Conservation (phyloP, 1,139 yeast species). For the Taphrina deformans region DNA sequence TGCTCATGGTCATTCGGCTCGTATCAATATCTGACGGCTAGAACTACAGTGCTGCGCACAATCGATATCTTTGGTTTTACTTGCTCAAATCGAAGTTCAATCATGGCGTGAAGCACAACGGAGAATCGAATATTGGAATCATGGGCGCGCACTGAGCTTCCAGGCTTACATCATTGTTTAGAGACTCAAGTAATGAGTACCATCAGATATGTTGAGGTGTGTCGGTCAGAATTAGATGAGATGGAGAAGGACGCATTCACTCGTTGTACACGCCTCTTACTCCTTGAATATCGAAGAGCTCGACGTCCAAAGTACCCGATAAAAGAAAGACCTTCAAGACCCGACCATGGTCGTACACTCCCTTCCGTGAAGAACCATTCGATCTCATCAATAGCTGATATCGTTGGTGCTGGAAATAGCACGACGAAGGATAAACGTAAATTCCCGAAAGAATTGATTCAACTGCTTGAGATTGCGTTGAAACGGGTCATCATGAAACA, state of each 20-base stretch:
- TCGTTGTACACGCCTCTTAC: not conserved
- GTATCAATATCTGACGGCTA: too few relatives aligned
- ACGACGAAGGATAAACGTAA: slow-evolving; percentile 23
- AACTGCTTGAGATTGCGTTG: slow-evolving; percentile 12
- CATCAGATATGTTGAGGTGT: not conserved
- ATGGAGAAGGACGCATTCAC: not conserved
- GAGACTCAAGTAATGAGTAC: too few relatives aligned
- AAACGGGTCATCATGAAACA: slow-evolving; percentile 33
- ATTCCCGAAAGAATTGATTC: slow-evolving; percentile 34
- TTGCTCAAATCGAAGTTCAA: too few relatives aligned
- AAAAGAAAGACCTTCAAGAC: not conserved
- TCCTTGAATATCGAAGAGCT: not conserved
- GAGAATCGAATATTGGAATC: too few relatives aligned
- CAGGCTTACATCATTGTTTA: too few relatives aligned
- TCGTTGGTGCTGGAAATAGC: slow-evolving; percentile 1
- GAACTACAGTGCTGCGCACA: too few relatives aligned
- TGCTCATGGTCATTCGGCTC: too few relatives aligned
- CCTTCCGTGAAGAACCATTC: not conserved
- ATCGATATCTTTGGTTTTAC: too few relatives aligned
- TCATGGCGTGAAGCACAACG: too few relatives aligned
- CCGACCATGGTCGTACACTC: not conserved
- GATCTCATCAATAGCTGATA: slow-evolving; percentile 14
- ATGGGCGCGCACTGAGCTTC: too few relatives aligned
- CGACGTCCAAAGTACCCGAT: not conserved
- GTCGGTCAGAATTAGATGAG: not conserved